Base-by-base conservation (phyloP, 164 flowering plant genomes). In the Saururus chinensis region DNA sequence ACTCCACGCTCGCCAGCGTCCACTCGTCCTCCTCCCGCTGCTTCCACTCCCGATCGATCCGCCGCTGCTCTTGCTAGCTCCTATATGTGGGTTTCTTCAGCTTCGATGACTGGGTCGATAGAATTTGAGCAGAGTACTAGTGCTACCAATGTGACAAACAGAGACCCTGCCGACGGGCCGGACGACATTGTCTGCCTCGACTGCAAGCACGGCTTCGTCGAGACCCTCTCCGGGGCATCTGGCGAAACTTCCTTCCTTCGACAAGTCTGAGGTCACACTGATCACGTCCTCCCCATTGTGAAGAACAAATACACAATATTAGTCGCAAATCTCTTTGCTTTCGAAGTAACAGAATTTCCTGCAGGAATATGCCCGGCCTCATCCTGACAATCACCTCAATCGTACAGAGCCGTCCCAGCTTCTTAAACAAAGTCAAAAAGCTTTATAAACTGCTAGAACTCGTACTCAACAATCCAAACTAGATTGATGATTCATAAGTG, bases 11-110 rank as follows among this genome's bases (percentile, higher is more conserved):
- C 6, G 70, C 87, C 56, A 88, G 68, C 53, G 93, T 91, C 65
- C 73, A 74, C 66, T 81, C 76, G 65, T 93, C 97, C 71, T 91
- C 99, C 63, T 84, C 84, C 5, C 66, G 61, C 63, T 83, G 96
- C 66, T 80, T 82, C 56, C 63, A 60, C 75, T 87, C 88, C 67
- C 81, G 79, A 42, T 82, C 81, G 26, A 80, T 71, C 67, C 68
- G 81, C 10, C 84, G 75, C 58, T 61, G 75, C 59, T 83, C 86
- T 66, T 90, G 92, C 96, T 95, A 79, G 53, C 62, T 77, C 14
- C 66, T 64, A 35, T 61, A 20, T 66, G 76, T 75, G 55, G 74
- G 70, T 68, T 81, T 83, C 76, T 79, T 80, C 63, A 72, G 41
- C 41, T 57, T 80, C 1, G 74, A 66, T 26, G 81, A 53, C 60